Conservation (phyloP, 345 rosid species). For the Stellera chamaejasme region DNA sequence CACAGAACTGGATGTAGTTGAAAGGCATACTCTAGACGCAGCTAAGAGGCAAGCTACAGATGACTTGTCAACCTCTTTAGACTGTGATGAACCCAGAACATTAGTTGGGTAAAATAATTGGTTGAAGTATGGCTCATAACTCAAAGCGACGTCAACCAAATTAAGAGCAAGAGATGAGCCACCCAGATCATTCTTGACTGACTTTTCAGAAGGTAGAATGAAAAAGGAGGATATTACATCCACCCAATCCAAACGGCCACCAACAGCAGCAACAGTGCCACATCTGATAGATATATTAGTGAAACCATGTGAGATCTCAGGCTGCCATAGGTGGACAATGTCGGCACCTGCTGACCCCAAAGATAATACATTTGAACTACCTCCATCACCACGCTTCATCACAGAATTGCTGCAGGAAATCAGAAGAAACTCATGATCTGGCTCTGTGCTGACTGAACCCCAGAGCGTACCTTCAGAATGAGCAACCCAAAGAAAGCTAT, state of each 20-base stretch:
- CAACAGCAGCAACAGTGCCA: slow-evolving; percentile 71
- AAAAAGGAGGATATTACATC: slow-evolving; percentile 65
- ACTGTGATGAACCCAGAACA: slow-evolving; percentile 10
- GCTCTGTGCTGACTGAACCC: slow-evolving; percentile 62
- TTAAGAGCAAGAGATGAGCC: slow-evolving; percentile 54
- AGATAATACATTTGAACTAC: slow-evolving; percentile 85
- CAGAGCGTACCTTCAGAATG: slow-evolving; percentile 73
- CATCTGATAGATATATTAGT: slow-evolving; percentile 61
- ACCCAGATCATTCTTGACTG: slow-evolving; percentile 25
- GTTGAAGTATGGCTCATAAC: slow-evolving; percentile 70
- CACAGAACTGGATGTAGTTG: slow-evolving; percentile 25
- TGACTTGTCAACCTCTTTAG: slow-evolving; percentile 14
- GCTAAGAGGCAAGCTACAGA: slow-evolving; percentile 75
- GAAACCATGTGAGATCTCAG: slow-evolving; percentile 31
- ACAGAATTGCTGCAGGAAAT: slow-evolving; percentile 76
- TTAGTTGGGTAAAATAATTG: slow-evolving; percentile 13
- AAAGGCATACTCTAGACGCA: slow-evolving; percentile 68
- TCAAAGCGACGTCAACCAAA: slow-evolving; percentile 78
- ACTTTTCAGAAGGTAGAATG: slow-evolving; percentile 31
- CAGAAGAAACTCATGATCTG: slow-evolving; percentile 53
- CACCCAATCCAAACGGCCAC: slow-evolving; percentile 97
- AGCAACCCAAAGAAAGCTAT: slow-evolving; percentile 69
- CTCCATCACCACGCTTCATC: slow-evolving; percentile 93
- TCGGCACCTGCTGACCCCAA: slow-evolving; percentile 81
- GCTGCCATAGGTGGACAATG: slow-evolving; percentile 58